These are phyloP conservation scores for Solanum aculeatissimum DNA, from an alignment of 305 asterid genomes.

Conservation along the genomic window DNA sequence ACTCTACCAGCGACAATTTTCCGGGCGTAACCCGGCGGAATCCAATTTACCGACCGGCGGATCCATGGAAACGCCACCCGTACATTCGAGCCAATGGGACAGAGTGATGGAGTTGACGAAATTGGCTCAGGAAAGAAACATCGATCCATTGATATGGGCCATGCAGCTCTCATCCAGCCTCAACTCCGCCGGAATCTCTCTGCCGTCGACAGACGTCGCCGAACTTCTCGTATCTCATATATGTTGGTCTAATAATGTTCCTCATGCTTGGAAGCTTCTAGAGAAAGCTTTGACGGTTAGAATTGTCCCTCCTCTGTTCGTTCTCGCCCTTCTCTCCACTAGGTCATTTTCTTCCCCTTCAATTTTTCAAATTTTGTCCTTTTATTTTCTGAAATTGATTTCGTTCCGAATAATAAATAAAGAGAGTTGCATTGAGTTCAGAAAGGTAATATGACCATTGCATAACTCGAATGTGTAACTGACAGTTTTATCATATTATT, in stretches of 20 bases:
- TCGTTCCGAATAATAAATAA: neutral
- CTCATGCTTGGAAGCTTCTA: constrained; percentile 12
- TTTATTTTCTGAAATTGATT: neutral
- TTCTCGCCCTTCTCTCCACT: constrained; percentile 11
- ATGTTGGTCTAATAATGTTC: constrained; percentile 5
- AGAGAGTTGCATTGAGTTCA: neutral
- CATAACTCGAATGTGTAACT: neutral
- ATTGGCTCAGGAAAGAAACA: neutral
- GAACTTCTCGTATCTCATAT: neutral
- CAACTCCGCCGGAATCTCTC: neutral
- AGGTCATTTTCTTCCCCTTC: constrained; percentile 1
- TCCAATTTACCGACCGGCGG: neutral
- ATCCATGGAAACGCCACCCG: constrained; percentile 13
- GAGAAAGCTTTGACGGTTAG: constrained; percentile 3
- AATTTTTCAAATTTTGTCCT: neutral
- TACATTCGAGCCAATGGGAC: constrained; percentile 2
- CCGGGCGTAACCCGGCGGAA: neutral
- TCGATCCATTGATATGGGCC: constrained; percentile 3
- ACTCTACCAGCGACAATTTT: neutral
- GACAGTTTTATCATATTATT: neutral
- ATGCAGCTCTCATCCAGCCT: neutral
- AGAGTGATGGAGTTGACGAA: neutral
- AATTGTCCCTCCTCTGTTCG: constrained; percentile 6
- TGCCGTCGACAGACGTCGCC: constrained; percentile 5
- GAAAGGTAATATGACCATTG: neutral